A percentile compares a stretch with the other conserved stretches of the same genome.
These are phyloP conservation scores for Rhodomyrtus tomentosa DNA, from an alignment of 345 rosid species.

Conservation along the genomic window DNA sequence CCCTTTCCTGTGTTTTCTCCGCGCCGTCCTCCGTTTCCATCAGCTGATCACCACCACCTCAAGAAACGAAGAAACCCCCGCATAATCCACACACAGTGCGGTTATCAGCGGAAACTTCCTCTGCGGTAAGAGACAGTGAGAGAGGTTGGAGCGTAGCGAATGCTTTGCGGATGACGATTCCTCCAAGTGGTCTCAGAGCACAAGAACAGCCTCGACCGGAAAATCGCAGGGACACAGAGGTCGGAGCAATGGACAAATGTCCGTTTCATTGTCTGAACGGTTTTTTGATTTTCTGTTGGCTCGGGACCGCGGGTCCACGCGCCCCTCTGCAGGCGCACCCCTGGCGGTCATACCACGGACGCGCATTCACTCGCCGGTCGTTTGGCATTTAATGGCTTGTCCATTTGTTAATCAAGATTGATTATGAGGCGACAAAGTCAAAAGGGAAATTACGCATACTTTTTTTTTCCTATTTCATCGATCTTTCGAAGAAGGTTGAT, in stretches of 20 bases:
- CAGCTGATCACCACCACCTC: background rate
- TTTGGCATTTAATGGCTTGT: background rate
- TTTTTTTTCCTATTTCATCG: background rate
- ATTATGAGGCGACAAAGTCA: background rate
- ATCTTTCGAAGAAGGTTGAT: background rate
- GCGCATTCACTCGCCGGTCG: background rate
- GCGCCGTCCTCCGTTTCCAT: background rate
- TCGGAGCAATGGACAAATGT: constrained; percentile 1
- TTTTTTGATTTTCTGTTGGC: background rate
- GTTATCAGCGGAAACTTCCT: background rate
- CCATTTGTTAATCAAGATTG: background rate
- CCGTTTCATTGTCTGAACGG: background rate
- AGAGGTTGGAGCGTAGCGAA: background rate
- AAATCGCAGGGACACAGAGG: background rate
- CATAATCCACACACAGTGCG: background rate
- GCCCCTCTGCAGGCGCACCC: background rate
- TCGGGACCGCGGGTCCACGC: background rate
- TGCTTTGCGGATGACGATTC: background rate
- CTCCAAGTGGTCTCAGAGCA: background rate
- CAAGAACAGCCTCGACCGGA: background rate
- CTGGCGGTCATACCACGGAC: background rate
- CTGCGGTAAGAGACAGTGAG: background rate
- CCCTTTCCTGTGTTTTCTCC: background rate
- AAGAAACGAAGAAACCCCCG: background rate
- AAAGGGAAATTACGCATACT: background rate